phyloP scores from a whole-genome alignment of 495 filamentous ascomycete genomes.

The Mytilinidion resinicola region DNA sequence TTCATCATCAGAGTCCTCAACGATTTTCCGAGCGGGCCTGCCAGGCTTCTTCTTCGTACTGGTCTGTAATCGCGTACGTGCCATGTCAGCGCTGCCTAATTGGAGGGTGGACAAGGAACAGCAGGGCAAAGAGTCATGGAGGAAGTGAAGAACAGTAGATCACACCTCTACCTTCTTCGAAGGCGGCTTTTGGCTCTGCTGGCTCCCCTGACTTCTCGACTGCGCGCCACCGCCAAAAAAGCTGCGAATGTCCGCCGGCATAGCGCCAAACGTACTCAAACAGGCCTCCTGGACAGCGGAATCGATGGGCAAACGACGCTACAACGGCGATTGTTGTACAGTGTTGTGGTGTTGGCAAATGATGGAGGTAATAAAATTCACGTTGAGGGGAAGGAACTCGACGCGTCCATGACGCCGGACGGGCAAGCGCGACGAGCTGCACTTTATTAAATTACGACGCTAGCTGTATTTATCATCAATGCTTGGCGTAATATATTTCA shows the following conservation, averaged over 20 bases:
- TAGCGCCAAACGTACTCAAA: neutral
- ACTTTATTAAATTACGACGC: neutral
- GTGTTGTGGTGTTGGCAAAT: too few relatives aligned
- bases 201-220: constrained; percentile 11
- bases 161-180: constrained; percentile 29
- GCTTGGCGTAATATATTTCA: neutral
- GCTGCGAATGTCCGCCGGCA: constrained; percentile 38
- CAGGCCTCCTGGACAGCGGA: too few relatives aligned
- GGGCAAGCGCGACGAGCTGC: neutral
- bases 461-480: neutral
- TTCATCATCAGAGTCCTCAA: constrained; percentile 31
- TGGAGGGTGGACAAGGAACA: neutral
- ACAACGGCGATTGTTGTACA: too few relatives aligned
- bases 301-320: too few relatives aligned
- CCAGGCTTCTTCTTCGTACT: constrained; percentile 9
- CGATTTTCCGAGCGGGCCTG: constrained; percentile 19
- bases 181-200: constrained; percentile 14
- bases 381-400: neutral
- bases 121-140: neutral
- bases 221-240: constrained; percentile 38
- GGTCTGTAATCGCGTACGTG: neutral
- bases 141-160: neutral
- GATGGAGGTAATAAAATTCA: neutral
- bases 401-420: neutral
- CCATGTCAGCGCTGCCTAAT: constrained; percentile 1